Percentiles rank a stretch among this genome's conserved stretches.
These are phyloP conservation scores for Boletus rubropictus DNA, from an alignment of 768 basidiomycete species.

Conservation along the genomic window DNA sequence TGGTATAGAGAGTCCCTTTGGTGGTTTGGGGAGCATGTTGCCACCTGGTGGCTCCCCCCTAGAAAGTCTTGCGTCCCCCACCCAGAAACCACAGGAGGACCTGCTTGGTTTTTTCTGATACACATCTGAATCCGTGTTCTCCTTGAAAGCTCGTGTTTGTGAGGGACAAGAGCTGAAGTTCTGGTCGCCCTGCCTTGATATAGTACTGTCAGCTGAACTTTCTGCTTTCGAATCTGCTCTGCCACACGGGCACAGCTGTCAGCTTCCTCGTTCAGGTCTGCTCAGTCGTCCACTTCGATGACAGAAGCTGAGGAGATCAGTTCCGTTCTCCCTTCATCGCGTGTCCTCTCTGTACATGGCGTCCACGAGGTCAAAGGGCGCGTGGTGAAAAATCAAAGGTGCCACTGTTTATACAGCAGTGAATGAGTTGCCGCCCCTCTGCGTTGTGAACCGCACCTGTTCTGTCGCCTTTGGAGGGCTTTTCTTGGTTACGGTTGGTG, in stretches of 20 bases:
- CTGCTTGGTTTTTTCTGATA: constrained; percentile 50
- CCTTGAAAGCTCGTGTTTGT: neutral
- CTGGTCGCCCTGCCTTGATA: no score
- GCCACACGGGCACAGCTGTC: neutral
- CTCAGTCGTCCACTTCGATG: no score
- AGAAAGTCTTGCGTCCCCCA: constrained; percentile 18
- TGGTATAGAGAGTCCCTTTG: constrained; percentile 9
- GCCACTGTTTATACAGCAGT: neutral
- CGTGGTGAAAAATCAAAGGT: neutral
- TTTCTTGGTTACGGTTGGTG: neutral
- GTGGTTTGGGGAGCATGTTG: constrained; percentile 18
- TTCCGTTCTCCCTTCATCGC: no score
- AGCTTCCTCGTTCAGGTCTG: neutral
- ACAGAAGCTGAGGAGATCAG: no score
- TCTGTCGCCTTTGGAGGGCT: neutral
- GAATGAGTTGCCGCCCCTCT: neutral
- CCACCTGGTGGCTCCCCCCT: constrained; percentile 13
- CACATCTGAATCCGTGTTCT: neutral
- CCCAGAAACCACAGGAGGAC: constrained; percentile 43
- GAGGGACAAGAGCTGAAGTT: neutral
- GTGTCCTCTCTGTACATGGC: no score
- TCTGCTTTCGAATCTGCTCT: neutral
- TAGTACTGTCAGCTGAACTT: no score
- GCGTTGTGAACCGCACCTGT: no score
- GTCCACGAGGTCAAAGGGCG: neutral